phyloP scores from a whole-genome alignment of 2,329 filamentous ascomycete species.

The Sporothrix phasma region DNA sequence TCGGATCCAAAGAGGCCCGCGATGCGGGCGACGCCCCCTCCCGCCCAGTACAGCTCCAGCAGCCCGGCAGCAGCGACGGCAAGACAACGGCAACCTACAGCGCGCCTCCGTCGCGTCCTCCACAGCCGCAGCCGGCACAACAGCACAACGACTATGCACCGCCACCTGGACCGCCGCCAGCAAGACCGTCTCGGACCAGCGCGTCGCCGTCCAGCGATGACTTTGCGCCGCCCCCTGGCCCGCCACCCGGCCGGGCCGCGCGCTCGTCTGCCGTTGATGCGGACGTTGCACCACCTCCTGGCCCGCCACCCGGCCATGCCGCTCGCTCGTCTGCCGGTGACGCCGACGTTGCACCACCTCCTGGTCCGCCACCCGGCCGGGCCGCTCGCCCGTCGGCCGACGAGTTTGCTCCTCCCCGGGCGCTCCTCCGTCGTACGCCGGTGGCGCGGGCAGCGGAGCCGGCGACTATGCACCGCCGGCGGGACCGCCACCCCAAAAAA shows the following conservation, averaged over 20 bases:
- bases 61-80: not conserved
- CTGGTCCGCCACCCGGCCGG: slow-evolving; percentile 5
- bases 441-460: not conserved
- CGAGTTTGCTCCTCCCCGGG: slow-evolving; percentile 20
- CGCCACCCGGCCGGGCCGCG: not conserved
- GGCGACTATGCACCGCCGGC: slow-evolving; percentile 24
- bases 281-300: no score
- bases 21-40: not conserved
- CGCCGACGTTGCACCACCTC: slow-evolving; percentile 20
- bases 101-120: not conserved
- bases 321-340: not conserved
- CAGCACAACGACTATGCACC: slow-evolving; percentile 1
- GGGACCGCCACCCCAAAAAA: slow-evolving; percentile 29
- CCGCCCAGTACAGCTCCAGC: not conserved
- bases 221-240: slow-evolving; percentile 21
- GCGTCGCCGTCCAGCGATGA: not conserved
- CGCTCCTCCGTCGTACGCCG: slow-evolving; percentile 21
- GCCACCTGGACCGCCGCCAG: slow-evolving; percentile 16
- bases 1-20: slow-evolving; percentile 16
- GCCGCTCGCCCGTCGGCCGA: not conserved
- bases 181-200: not conserved
- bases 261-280: slow-evolving; percentile 8
- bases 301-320: slow-evolving; percentile 17
- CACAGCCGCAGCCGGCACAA: not conserved
- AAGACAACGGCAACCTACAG: not conserved